Percentiles rank a stretch among this genome's conserved stretches.
phyloP scores from a whole-genome alignment of 495 filamentous ascomycete genomes.

The Neurospora terricola region DNA sequence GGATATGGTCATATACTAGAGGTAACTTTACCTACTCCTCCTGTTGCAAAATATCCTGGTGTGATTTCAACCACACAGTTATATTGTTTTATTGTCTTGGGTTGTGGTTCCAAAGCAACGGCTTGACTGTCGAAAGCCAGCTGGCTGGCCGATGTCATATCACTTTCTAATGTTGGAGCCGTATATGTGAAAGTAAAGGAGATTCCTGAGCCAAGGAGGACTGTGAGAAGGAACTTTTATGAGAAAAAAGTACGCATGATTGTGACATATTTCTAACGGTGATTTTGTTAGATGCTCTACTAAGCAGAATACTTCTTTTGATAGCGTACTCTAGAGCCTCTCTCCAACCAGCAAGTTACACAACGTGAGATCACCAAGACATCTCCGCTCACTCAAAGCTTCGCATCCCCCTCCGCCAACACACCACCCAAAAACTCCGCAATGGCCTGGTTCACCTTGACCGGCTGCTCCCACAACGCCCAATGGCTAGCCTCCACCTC shows the following conservation, averaged over 20 bases:
- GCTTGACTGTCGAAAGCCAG: background rate
- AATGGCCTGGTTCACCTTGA: slow-evolving; percentile 36
- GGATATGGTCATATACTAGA: slow-evolving; percentile 76
- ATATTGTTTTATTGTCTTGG: too few species aligned
- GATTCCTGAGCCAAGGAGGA: background rate
- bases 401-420: slow-evolving; percentile 5
- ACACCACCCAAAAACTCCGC: slow-evolving; percentile 25
- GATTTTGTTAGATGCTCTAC: background rate
- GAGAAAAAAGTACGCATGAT: background rate
- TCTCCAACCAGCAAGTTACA: background rate
- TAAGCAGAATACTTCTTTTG: background rate
- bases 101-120: background rate
- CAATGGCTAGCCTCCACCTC: slow-evolving; percentile 59
- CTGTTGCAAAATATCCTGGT: background rate
- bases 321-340: background rate
- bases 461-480: slow-evolving; percentile 55
- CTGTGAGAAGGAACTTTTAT: background rate
- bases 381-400: background rate
- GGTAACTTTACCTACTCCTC: slow-evolving; percentile 11
- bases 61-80: background rate
- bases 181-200: background rate
- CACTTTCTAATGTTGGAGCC: background rate
- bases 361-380: background rate
- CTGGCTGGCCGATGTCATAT: background rate
- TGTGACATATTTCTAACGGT: background rate